Conservation (phyloP, 2,329 filamentous ascomycete species). For the Alternaria rosae region DNA sequence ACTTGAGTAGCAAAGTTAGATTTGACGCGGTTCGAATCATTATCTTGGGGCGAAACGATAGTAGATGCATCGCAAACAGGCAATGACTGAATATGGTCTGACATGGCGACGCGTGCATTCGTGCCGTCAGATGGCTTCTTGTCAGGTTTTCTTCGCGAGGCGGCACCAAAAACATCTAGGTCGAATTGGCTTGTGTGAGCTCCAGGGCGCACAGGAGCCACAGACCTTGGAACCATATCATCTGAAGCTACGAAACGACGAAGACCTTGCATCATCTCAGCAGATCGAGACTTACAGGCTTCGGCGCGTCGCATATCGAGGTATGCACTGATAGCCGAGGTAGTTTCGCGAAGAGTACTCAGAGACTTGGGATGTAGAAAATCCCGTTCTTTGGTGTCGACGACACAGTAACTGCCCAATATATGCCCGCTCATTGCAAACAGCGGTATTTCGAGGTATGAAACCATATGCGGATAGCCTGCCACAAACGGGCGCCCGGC, state of each 20-base stretch:
- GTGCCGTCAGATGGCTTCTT: neutral
- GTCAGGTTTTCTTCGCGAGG: neutral
- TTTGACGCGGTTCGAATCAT: neutral
- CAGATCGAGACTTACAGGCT: slow-evolving; percentile 11
- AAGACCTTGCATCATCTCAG: slow-evolving; percentile 19
- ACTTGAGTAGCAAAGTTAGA: slow-evolving; percentile 4
- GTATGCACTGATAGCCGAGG: slow-evolving; percentile 15
- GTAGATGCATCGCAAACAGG: neutral
- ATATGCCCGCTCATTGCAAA: slow-evolving; percentile 13
- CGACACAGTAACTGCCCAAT: slow-evolving; percentile 18
- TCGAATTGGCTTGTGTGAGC: slow-evolving; percentile 2
- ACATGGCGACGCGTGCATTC: neutral
- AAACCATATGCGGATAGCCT: slow-evolving; percentile 15
- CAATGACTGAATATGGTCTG: neutral
- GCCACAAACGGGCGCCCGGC: slow-evolving; percentile 12
- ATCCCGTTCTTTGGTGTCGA: slow-evolving; percentile 13
- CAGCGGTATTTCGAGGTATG: slow-evolving; percentile 17
- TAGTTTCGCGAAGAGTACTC: slow-evolving; percentile 7
- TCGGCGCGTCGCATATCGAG: slow-evolving; percentile 15
- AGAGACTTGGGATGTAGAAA: slow-evolving; percentile 13
- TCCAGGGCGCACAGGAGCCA: neutral
- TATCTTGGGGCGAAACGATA: neutral
- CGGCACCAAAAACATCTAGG: slow-evolving; percentile 4
- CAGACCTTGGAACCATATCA: neutral
- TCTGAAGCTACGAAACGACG: slow-evolving; percentile 13